Base-by-base conservation (phyloP, 768 basidiomycete genomes). In the Russula emetica region DNA sequence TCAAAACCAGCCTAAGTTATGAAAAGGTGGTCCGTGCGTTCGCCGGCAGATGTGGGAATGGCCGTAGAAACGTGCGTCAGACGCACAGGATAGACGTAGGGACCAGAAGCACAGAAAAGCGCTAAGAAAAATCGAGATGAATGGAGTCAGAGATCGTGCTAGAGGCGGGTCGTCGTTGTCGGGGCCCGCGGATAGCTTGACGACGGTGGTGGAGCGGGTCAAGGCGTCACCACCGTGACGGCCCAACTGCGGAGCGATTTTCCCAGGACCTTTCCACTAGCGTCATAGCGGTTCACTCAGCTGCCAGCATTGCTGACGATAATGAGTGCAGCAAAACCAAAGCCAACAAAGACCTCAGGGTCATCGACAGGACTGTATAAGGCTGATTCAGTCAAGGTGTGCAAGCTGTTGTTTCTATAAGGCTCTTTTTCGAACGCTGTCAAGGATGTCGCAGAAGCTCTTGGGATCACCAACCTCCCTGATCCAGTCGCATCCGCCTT, bases 381-480 rank as follows among this genome's bases (percentile, higher is more conserved):
- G 53, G 52, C 69, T 20, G 69, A 69, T 0, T 69, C 69, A 2
- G 57, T 69, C 53, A 68, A 67, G 59, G 67, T 64, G 54, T 34
- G 60, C 47, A 28, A 34, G 22, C 44, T 34, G 30, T 36, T 62
- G 44, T 38, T 53, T 34, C 42, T 26, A 38, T 22, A 4, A 20
- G 2, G 16, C 14, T 8, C 55, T 9, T 32, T 61, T 36, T 44
- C 60, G 14, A 18, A 22, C 38, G 5, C 44, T 47, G 51, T 40
- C 71, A 28, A 96, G 94, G 94, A 98, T 77, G 87, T 89, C 52
- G 94, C 97, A 36, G 96, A 98, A 68, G 87, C 89, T 0, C 75
- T 97, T 36, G 86, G 86, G 64, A 85, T 98, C 61, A 76, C 85
- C 16, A 86, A 75, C 53, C 75, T 99, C 47, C 78, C 90, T 2